A percentile compares a stretch with the other conserved stretches of the same genome.
Conservation (phyloP, 169 alveolate genomes). For the Babesia bigemina region DNA sequence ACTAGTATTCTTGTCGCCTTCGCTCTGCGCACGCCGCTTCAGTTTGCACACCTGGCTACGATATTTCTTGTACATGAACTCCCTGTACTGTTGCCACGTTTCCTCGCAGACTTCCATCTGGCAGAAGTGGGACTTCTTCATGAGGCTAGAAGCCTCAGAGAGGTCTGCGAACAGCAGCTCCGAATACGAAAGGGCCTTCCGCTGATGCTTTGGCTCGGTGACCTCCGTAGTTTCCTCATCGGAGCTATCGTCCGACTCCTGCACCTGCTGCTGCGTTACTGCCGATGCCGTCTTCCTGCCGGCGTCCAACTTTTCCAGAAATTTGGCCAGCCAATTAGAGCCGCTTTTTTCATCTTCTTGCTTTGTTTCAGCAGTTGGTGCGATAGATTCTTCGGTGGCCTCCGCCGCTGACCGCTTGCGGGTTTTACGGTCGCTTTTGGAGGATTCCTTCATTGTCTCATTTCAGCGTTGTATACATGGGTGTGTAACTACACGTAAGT, state of each 20-base stretch:
- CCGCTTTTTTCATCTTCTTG: neutral
- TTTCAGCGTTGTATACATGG: too few relatives aligned
- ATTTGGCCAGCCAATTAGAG: neutral
- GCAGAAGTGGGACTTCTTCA: constrained; percentile 22
- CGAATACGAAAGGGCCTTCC: constrained; percentile 1
- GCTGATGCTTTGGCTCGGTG: neutral
- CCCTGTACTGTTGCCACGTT: constrained; percentile 16
- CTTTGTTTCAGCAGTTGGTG: neutral
- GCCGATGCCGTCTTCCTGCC: neutral
- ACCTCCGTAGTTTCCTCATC: neutral
- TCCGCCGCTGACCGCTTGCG: neutral
- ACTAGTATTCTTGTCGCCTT: neutral
- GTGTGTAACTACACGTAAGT: too few relatives aligned
- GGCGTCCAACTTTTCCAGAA: constrained; percentile 19
- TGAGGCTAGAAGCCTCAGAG: neutral
- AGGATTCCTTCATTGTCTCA: neutral
- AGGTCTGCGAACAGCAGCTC: constrained; percentile 14
- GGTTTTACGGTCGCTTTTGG: neutral
- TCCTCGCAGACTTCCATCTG: constrained; percentile 22
- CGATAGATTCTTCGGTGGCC: neutral
- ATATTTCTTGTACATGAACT: constrained; percentile 14
- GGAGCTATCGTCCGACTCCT: neutral
- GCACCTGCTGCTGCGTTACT: neutral
- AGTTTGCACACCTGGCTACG: constrained; percentile 16
- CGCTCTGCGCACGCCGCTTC: constrained; percentile 1